phyloP scores from a whole-genome alignment of 257 asterid genomes.

The Leptodermis oblonga region DNA sequence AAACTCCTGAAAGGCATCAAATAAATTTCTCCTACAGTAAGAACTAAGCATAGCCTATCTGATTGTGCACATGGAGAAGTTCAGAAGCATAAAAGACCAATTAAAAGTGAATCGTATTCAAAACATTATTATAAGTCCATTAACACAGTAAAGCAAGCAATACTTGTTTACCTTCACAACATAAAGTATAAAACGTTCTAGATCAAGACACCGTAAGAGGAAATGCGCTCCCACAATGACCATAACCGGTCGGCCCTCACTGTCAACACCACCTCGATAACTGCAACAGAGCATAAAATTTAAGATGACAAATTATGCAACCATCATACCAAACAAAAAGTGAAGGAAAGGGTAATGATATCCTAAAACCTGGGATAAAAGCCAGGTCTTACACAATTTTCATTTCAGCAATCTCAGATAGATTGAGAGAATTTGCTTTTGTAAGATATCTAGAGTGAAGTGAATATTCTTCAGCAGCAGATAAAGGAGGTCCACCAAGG shows the following conservation, averaged over 20 bases:
- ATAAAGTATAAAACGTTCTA: conserved; percentile 71
- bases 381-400: conserved; percentile 72
- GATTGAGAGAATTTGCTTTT: conserved; percentile 85
- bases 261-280: conserved; percentile 91
- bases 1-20: conserved; percentile 65
- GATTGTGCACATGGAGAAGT: not conserved
- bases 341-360: not conserved
- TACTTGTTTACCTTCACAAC: conserved; percentile 67
- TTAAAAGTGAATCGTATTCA: not conserved
- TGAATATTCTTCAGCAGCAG: conserved; percentile 91
- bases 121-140: not conserved
- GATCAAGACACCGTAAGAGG: conserved; percentile 86
- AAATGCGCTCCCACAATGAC: conserved; percentile 97
- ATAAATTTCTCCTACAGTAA: not conserved
- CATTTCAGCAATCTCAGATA: conserved; percentile 92
- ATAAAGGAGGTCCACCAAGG: conserved; percentile 76
- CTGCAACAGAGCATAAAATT: conserved; percentile 35
- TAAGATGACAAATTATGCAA: not conserved
- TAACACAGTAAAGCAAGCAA: not conserved
- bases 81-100: conserved; percentile 2
- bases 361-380: not conserved
- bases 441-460: conserved; percentile 93
- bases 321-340: not conserved
- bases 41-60: not conserved
- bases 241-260: conserved; percentile 90